Percentiles rank a stretch among this genome's conserved stretches.
Conservation (phyloP, 441 rosid genomes). For the Pelargonium australe region DNA sequence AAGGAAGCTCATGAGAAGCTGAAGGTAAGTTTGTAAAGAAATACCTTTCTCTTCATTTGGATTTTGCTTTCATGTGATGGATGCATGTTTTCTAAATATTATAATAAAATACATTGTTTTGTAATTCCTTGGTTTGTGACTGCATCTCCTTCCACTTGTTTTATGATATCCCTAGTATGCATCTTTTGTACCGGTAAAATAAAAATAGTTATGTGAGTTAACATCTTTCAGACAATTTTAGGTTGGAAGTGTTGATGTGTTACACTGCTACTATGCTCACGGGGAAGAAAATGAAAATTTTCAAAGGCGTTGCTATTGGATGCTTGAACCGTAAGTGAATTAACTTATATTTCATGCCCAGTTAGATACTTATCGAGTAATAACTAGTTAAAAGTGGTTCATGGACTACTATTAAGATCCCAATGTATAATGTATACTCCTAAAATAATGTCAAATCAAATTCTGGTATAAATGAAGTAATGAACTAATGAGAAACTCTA, state of each 20-base stretch:
- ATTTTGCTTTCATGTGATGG: not conserved
- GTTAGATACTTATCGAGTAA: not conserved
- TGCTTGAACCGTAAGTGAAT: slow-evolving; percentile 21
- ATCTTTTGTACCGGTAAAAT: slow-evolving; percentile 7
- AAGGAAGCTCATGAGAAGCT: slow-evolving; percentile 29
- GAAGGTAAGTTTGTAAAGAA: slow-evolving; percentile 13
- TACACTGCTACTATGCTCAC: slow-evolving; percentile 28
- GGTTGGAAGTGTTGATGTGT: slow-evolving; percentile 28
- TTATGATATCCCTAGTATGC: not conserved
- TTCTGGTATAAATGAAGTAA: not conserved
- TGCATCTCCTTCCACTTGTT: not conserved
- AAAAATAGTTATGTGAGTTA: slow-evolving; percentile 16
- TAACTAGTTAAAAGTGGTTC: not conserved
- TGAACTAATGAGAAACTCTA: not conserved
- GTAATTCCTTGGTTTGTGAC: not conserved
- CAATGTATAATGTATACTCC: not conserved
- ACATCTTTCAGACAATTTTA: slow-evolving; percentile 22
- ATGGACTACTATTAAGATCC: not conserved
- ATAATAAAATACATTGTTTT: not conserved
- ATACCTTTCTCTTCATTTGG: not conserved
- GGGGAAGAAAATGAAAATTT: slow-evolving; percentile 23
- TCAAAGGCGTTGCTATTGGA: slow-evolving; percentile 24
- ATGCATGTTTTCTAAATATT: not conserved
- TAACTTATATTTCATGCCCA: not conserved
- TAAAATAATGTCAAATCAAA: not conserved